Evolutionary conservation across 768 basidiomycete species (phyloP), one percentile per base, ranked within the genome.

Genomic region (Panaeolus papilionaceus): DNA sequence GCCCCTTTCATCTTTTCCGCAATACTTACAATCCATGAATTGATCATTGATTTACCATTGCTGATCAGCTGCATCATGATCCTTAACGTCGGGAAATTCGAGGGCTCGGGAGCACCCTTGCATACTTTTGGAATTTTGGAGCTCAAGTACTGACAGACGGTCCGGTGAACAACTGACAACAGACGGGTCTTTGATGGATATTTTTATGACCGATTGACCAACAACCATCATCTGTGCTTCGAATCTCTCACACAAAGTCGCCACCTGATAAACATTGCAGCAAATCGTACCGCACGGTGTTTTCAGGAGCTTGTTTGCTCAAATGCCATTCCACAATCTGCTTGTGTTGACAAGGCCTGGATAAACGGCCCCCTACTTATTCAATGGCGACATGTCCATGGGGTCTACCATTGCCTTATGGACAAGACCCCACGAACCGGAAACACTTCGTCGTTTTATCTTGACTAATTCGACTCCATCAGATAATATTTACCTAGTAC

Each of bases 301-400:
- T 58, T 51, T 58, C 54, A 58, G 54, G 54, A 58, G 54, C 54
- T 58, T 37, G 54, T 58, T 58, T 28, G 54, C 54, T 58, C 54
- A 58, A 58, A 37, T 37, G 54, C 37, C 54, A 28, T 58, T 58
- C 20, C 54, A 58, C 54, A 28, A 33, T 16, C 16, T 28, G 54
- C 33, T 7, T 58, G 33, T 58, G 11, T 12, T 58, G 54, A 58
- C 54, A 58, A 33, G 54, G 14, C 54, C 26, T 58, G 33, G 54
- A 58, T 58, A 58, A 37, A 37, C 54, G 54, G 54, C 54, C 54
- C 54, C 54, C 54, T 58, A 16, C 12, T 33, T 33, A 4, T 28
- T 58, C 28, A 7, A 49, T 58, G 54, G 26, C 33, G 54, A 58
- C 54, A 58, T 58, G 54, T 37, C 54, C 54, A 37, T 58, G 54